Evolutionary conservation across 2,329 filamentous ascomycete species (phyloP), one percentile per base, ranked within the genome.

Genomic region (Chalara sp.): DNA sequence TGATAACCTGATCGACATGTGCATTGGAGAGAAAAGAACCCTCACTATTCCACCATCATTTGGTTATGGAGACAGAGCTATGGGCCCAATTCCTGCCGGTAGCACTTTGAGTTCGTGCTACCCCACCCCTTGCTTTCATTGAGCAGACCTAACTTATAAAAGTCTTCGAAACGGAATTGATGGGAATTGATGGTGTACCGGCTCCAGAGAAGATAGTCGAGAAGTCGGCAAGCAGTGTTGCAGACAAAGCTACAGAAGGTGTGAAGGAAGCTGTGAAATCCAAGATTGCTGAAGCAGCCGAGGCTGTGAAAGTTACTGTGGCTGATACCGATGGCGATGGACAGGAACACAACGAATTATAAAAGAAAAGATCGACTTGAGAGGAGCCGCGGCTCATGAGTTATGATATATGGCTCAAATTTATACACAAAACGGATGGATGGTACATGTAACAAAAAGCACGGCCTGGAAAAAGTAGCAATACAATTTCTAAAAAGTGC

Each of bases 131-230:
- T 50, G 40, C 46, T 30, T 37, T 53, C 46, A 46, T 57, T 58
- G 11, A 7, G 21, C 51, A 29, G 32, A 39, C 55, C 46, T 37
- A 37, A 45, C 28, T 31, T 44, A n/a, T 10, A 40, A 12, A 61
- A 86, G 82, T 97, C 48, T 96, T 97, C 66, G 89, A 95, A 74
- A 96, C 91, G 44, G 89, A 96, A 72, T 74, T 97, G 58, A 75
- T 96, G 62, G 84, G 79, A 50, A 96, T 97, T 64, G 75, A 83
- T 12, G 90, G 90, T 32, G 87, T 92, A 28, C 61, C 61, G 48
- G 69, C 63, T 44, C 63, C 64, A 32, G 58, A 59, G 46, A 51
- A 40, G 35, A 58, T 60, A 35, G 52, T 58, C 32, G 54, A 57
- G 46, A 56, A 55, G 47, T 49, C 54, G 66, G 60, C 60, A 39